Conservation (phyloP, 495 filamentous ascomycete species). For the Hypoxylon fuscum region DNA sequence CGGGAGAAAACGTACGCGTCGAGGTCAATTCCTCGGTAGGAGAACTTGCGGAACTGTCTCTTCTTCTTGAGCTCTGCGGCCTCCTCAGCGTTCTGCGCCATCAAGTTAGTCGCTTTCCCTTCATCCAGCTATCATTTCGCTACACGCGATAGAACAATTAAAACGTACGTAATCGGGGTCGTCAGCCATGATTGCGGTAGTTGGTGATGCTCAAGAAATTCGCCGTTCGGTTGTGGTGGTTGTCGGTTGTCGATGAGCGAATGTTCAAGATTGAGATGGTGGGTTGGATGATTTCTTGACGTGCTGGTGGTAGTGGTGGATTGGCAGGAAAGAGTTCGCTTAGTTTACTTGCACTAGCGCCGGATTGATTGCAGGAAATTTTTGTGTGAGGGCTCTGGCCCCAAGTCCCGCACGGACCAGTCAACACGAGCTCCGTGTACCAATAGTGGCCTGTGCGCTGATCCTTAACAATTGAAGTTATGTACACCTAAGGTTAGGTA, state of each 20-base stretch:
- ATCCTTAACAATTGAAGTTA: neutral
- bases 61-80: constrained; percentile 99
- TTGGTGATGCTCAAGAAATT: constrained; percentile 30
- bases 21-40: constrained; percentile 98
- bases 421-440: no score
- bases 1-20: constrained; percentile 78
- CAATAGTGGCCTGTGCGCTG: neutral
- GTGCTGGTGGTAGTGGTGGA: no score
- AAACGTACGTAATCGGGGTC: constrained; percentile 80
- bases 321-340: constrained; percentile 34
- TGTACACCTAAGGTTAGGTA: neutral
- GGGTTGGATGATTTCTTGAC: constrained; percentile 25
- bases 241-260: constrained; percentile 26
- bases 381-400: constrained; percentile 42
- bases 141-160: neutral
- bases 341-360: constrained; percentile 26
- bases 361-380: constrained; percentile 21
- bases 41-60: constrained; percentile 99
- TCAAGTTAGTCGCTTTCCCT: constrained; percentile 25
- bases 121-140: constrained; percentile 5
- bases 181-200: constrained; percentile 86
- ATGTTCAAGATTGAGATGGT: constrained; percentile 38
- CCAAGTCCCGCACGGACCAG: constrained; percentile 30
- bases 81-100: constrained; percentile 84
- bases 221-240: constrained; percentile 29